Conservation (phyloP, 164 flowering plant species). For the Pachysandra terminalis region DNA sequence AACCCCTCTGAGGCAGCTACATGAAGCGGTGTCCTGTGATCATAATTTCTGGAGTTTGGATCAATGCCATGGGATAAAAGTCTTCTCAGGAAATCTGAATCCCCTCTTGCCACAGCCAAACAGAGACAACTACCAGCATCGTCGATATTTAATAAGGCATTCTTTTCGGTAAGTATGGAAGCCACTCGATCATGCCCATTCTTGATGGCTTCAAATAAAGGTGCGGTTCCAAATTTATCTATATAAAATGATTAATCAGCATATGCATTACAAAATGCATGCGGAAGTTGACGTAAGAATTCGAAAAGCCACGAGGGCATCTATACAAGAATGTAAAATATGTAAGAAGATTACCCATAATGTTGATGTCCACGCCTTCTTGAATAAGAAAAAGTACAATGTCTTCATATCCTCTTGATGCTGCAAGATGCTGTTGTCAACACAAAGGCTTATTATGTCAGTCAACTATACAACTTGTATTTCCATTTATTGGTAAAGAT, state of each 20-base stretch:
- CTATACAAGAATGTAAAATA: not conserved
- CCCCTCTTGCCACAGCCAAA: slow-evolving; percentile 57
- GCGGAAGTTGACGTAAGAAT: not conserved
- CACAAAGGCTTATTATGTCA: not conserved
- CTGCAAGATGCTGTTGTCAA: slow-evolving; percentile 66
- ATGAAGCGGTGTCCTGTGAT: slow-evolving; percentile 86
- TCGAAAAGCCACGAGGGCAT: not conserved
- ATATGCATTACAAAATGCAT: not conserved
- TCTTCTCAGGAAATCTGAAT: slow-evolving; percentile 66
- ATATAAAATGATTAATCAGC: slow-evolving; percentile 9
- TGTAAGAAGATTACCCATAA: slow-evolving; percentile 35
- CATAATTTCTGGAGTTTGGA: slow-evolving; percentile 83
- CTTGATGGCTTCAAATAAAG: slow-evolving; percentile 82
- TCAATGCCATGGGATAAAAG: slow-evolving; percentile 63
- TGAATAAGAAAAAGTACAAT: slow-evolving; percentile 43
- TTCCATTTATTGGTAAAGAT: not conserved
- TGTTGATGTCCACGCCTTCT: slow-evolving; percentile 39
- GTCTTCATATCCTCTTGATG: slow-evolving; percentile 68
- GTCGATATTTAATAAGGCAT: slow-evolving; percentile 59
- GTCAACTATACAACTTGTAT: not conserved
- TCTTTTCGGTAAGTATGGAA: slow-evolving; percentile 58
- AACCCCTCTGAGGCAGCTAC: slow-evolving; percentile 80
- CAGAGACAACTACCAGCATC: slow-evolving; percentile 72
- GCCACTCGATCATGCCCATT: slow-evolving; percentile 76
- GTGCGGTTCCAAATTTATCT: slow-evolving; percentile 91